Evolutionary conservation across 2,329 filamentous ascomycete genomes (phyloP).

Genomic region (Blumeriella jaapii): DNA sequence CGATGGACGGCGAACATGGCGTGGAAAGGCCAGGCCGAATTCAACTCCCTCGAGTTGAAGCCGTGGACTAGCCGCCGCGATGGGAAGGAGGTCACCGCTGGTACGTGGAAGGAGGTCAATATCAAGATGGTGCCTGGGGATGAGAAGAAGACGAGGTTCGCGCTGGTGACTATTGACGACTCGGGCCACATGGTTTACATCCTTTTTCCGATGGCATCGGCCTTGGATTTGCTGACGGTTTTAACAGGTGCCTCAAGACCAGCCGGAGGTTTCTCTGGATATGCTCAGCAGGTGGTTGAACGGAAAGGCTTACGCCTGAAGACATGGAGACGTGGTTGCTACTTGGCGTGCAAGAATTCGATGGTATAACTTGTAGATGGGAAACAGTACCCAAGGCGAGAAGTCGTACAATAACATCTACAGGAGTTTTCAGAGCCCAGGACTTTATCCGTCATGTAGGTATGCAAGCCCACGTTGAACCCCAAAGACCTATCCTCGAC

Average conservation of each 20-base stretch:
- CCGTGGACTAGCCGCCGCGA: conserved; percentile 14
- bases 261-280: conserved; percentile 18
- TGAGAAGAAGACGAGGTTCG: conserved; percentile 18
- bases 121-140: conserved; percentile 14
- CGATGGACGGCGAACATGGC: conserved; percentile 31
- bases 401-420: no score
- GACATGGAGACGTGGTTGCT: background rate
- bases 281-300: conserved; percentile 17
- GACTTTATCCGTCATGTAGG: no score
- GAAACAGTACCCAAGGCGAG: no score
- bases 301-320: conserved; percentile 13
- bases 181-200: conserved; percentile 31
- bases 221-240: background rate
- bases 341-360: background rate
- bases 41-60: conserved; percentile 26
- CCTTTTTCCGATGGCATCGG: no score
- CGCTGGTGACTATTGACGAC: conserved; percentile 27
- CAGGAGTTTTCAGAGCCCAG: no score
- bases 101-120: conserved; percentile 16
- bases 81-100: conserved; percentile 10
- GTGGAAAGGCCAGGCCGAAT: conserved; percentile 35
- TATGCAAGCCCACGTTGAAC: no score
- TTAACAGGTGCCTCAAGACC: conserved; percentile 15
- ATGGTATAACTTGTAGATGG: background rate
- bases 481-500: no score